Percentiles rank a stretch among this genome's conserved stretches.
These are phyloP conservation scores for Rhizopus microsporus DNA, from an alignment of 371 early-diverging fungal genomes.

Conservation along the genomic window DNA sequence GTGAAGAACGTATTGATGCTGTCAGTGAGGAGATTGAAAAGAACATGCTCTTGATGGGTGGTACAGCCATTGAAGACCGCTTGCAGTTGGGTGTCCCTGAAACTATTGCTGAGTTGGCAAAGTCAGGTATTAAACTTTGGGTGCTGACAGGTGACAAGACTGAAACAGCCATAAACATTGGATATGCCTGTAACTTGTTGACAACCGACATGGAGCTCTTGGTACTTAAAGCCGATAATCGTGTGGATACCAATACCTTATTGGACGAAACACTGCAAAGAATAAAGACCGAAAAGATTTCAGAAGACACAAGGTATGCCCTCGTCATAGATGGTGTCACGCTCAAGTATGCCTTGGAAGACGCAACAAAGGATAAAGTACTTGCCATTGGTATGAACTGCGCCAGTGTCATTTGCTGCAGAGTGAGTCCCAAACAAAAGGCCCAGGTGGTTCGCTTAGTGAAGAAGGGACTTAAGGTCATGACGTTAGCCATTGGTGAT, in stretches of 20 bases:
- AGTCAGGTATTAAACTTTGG: slow-evolving; percentile 93
- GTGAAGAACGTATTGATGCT: slow-evolving; percentile 72
- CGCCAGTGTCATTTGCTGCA: slow-evolving; percentile 82
- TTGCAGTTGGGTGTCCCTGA: slow-evolving; percentile 89
- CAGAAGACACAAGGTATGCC: slow-evolving; percentile 58
- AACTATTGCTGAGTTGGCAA: slow-evolving; percentile 73
- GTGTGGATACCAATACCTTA: slow-evolving; percentile 57
- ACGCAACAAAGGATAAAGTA: slow-evolving; percentile 53
- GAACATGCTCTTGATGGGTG: slow-evolving; percentile 77
- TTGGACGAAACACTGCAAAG: slow-evolving; percentile 67
- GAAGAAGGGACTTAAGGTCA: slow-evolving; percentile 52
- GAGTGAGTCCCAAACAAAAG: slow-evolving; percentile 91
- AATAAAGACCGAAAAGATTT: slow-evolving; percentile 54
- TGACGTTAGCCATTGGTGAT: slow-evolving; percentile 88
- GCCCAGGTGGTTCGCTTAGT: slow-evolving; percentile 74
- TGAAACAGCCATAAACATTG: slow-evolving; percentile 85
- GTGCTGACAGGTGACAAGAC: slow-evolving; percentile 95
- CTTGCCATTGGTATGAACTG: slow-evolving; percentile 72
- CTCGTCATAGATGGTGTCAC: slow-evolving; percentile 93
- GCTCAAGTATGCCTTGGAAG: slow-evolving; percentile 76
- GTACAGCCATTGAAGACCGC: slow-evolving; percentile 92
- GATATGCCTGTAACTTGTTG: slow-evolving; percentile 76
- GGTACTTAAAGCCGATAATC: slow-evolving; percentile 63
- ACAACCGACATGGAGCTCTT: slow-evolving; percentile 70
- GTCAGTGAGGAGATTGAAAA: slow-evolving; percentile 75